Base-by-base conservation (phyloP, 495 filamentous ascomycete species). In the Podospora comata region DNA sequence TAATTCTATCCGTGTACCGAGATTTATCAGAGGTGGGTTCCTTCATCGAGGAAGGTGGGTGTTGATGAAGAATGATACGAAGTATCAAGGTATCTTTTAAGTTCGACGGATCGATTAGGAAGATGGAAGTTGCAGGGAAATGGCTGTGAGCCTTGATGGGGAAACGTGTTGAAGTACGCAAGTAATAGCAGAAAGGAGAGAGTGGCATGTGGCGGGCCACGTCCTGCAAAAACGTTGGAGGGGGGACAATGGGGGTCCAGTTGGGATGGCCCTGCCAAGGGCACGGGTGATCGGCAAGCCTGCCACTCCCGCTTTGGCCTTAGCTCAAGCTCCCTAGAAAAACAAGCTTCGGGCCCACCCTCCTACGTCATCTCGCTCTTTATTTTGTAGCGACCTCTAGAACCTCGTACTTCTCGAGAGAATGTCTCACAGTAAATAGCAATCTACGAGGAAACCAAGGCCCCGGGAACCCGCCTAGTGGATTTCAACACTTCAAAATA, bases 11-110 rank as follows among this genome's bases (percentile, higher is more conserved):
- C 4, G 61, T 63, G 20, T 63, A 53, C 61, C n/a, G 13, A 32
- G 61, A 28, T 18, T 55, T 44, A 23, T 26, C 60, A 48, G 69
- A 32, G 13, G 48, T 67, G 60, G 65, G 18, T 68, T 64, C 69
- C 69, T 71, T 71, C 69, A 71, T 71, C 69, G 69, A 71, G 65
- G 54, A 59, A 16, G 62, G 66, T 65, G 44, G 20, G 61, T 26
- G 23, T 7, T 3, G n/a, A 27, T 6, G 59, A 32, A 26, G n/a
- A 15, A 23, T 19, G 7, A 5, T 58, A 58, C 5, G 15, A n/a
- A 16, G 39, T 64, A 20, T 59, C 59, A 53, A 67, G 64, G 65
- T 60, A 53, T 60, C 39, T 48, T 48, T 48, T 48, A 13, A 48
- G 39, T 48, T 48, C 39, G 39, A 48, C 9, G 39, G 5, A 16